phyloP scores from a whole-genome alignment of 129 eudicot genomes.

The Chrysanthemum makinoi region DNA sequence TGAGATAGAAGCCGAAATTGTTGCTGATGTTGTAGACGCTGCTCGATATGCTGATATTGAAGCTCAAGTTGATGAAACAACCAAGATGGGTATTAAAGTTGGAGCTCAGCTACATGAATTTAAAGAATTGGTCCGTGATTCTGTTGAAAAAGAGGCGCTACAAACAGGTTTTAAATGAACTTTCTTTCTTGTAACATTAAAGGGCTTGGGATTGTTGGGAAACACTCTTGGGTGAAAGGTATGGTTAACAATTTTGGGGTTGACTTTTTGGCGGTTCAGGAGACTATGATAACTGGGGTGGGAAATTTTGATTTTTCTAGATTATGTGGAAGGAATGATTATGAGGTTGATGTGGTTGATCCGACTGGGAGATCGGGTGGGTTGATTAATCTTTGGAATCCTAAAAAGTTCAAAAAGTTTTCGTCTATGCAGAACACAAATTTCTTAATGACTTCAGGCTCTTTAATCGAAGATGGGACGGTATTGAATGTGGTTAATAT shows the following conservation, averaged over 20 bases:
- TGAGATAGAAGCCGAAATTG: background rate
- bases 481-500: background rate
- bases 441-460: background rate
- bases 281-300: background rate
- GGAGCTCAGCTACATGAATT: background rate
- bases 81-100: background rate
- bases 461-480: background rate
- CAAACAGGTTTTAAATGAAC: background rate
- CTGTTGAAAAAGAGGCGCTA: background rate
- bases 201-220: background rate
- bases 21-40: background rate
- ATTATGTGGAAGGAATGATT: background rate
- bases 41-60: background rate
- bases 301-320: background rate
- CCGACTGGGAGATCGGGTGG: background rate
- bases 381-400: background rate
- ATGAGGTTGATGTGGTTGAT: background rate
- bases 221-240: background rate
- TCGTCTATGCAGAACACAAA: background rate
- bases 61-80: background rate
- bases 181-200: background rate
- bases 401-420: background rate
- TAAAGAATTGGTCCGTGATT: background rate
- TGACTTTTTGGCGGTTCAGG: background rate
- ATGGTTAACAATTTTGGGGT: background rate